phyloP scores from a whole-genome alignment of 2,329 filamentous ascomycete species.

The Fusarium buxicola region DNA sequence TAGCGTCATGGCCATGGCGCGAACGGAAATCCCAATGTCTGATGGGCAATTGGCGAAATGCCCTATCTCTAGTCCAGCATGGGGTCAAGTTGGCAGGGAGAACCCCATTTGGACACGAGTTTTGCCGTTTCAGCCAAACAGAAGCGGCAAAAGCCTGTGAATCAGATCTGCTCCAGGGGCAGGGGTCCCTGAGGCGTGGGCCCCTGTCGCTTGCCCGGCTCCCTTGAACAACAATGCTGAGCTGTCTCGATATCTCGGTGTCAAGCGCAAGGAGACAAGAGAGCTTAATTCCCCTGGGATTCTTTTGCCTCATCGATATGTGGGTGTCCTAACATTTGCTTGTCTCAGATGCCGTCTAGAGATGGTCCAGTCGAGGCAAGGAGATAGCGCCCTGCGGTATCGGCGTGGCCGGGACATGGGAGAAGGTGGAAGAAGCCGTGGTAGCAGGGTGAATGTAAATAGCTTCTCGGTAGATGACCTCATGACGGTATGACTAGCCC shows the following conservation, averaged over 20 bases:
- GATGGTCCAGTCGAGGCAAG: conserved; percentile 9
- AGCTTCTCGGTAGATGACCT: conserved; percentile 39
- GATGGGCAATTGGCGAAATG: conserved; percentile 34
- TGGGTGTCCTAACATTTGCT: conserved; percentile 1
- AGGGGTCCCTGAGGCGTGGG: conserved; percentile 33
- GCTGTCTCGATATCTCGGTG: conserved; percentile 17
- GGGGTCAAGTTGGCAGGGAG: conserved; percentile 25
- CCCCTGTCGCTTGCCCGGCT: conserved; percentile 7
- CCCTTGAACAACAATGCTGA: conserved; percentile 12
- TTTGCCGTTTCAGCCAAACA: conserved; percentile 42
- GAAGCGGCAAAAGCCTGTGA: conserved; percentile 31
- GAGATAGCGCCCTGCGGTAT: conserved; percentile 9
- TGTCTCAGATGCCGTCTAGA: conserved; percentile 15
- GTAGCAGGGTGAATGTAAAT: conserved; percentile 3
- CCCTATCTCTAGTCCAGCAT: conserved; percentile 17
- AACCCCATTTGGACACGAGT: conserved; percentile 51
- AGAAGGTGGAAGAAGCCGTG: conserved; percentile 2
- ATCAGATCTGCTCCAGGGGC: conserved; percentile 41
- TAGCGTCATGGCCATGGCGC: conserved; percentile 13
- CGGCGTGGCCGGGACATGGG: conserved; percentile 23
- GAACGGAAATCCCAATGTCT: conserved; percentile 20
- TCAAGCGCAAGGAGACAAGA: neutral
- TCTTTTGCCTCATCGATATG: conserved; percentile 1
- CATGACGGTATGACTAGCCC: conserved; percentile 35
- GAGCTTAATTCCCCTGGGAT: neutral